Percentiles rank a stretch among this genome's conserved stretches.
Conservation (phyloP, 352 stramenopile species). For the Phytophthora pseudosyringae region DNA sequence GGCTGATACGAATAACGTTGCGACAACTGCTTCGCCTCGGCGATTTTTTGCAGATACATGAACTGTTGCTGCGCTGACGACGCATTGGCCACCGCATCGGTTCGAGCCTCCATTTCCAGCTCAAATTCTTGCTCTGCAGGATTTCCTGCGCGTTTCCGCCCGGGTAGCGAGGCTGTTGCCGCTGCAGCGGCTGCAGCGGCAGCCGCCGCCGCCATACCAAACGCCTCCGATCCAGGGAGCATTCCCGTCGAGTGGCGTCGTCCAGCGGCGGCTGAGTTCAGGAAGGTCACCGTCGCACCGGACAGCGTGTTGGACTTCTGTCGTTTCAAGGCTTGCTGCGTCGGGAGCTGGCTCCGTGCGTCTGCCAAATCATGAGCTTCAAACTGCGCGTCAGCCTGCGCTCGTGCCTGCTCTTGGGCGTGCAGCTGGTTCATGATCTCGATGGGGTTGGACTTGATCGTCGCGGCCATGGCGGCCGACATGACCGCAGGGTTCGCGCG, state of each 20-base stretch:
- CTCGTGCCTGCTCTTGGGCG: slow-evolving; percentile 13
- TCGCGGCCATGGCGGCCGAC: slow-evolving; percentile 17
- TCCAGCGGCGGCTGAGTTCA: slow-evolving; percentile 40
- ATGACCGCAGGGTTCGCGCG: slow-evolving; percentile 30
- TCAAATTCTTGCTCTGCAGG: slow-evolving; percentile 46
- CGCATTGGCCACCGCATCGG: slow-evolving; percentile 10
- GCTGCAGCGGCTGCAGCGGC: slow-evolving; percentile 22
- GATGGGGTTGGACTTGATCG: slow-evolving; percentile 27
- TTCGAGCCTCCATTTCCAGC: slow-evolving; percentile 40
- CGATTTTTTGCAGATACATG: slow-evolving; percentile 34
- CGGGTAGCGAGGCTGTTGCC: slow-evolving; percentile 4
- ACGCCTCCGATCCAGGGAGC: slow-evolving; percentile 43
- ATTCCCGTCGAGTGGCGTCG: slow-evolving; percentile 59
- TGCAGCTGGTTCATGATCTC: slow-evolving; percentile 23
- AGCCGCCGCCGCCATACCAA: slow-evolving; percentile 34
- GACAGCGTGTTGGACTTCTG: slow-evolving; percentile 48
- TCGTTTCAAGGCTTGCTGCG: slow-evolving; percentile 42
- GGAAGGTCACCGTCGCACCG: slow-evolving; percentile 31
- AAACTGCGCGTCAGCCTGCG: slow-evolving; percentile 18
- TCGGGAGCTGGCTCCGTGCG: slow-evolving; percentile 28
- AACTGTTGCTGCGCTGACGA: slow-evolving; percentile 29
- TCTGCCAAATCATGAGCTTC: slow-evolving; percentile 31
- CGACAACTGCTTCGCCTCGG: slow-evolving; percentile 34
- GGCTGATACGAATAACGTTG: slow-evolving; percentile 29
- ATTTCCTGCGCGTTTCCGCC: slow-evolving; percentile 27